A percentile compares a stretch with the other conserved stretches of the same genome.
Evolutionary conservation across 176 grass and related monocot genomes (phyloP).

Genomic region (Juncus effusus): DNA sequence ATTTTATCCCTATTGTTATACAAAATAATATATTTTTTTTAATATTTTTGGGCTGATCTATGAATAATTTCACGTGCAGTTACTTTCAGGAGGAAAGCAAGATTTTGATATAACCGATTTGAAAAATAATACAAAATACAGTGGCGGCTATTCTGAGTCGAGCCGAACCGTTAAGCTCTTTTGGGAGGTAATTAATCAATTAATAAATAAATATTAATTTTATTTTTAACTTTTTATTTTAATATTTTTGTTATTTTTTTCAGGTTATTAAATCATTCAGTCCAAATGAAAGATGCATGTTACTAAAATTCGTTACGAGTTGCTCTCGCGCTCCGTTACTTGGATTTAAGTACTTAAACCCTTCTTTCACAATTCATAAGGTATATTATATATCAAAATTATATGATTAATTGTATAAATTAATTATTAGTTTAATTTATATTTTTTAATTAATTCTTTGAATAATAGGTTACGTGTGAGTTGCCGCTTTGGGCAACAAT

Average conservation of each 20-base stretch:
- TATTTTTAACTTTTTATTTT: not conserved
- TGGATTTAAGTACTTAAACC: constrained; percentile 90
- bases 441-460: constrained; percentile 8
- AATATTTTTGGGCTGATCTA: constrained; percentile 23
- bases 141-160: constrained; percentile 85
- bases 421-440: not conserved
- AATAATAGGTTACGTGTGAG: constrained; percentile 70
- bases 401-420: too few species aligned
- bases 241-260: constrained; percentile 13
- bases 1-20: not conserved
- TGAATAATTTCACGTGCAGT: constrained; percentile 41
- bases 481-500: constrained; percentile 81
- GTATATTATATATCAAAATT: constrained; percentile 27
- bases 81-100: constrained; percentile 81
- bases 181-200: constrained; percentile 66
- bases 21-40: not conserved
- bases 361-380: constrained; percentile 95
- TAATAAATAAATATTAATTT: too few species aligned
- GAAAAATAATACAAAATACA: constrained; percentile 86
- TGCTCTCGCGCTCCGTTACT: constrained; percentile 93
- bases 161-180: constrained; percentile 90
- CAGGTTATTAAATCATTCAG: constrained; percentile 86
- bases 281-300: constrained; percentile 72
- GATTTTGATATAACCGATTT: constrained; percentile 90
- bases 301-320: constrained; percentile 92